Base-by-base conservation (phyloP, 148 eudicot genomes). In the Rheum nobile region DNA sequence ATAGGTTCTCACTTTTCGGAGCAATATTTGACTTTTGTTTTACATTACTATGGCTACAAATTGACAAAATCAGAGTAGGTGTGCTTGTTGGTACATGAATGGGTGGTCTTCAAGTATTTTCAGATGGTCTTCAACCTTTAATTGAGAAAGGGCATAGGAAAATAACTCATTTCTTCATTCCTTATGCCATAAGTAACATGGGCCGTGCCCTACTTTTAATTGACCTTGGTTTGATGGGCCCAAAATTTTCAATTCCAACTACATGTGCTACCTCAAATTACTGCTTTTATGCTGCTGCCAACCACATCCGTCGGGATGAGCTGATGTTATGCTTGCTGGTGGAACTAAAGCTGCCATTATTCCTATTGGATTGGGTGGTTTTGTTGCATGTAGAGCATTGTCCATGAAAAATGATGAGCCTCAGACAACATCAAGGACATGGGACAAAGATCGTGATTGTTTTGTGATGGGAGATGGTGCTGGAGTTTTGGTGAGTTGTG, bases 381-480 rank as follows among this genome's bases (percentile, higher is more conserved):
- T 93, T 76, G 98, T 91, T 68, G 98, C 98, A 12, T 93, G 98
- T 77, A 91, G 98, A 75, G 98, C 98, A 72, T 79, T 93, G 78
- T 91, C 97, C 37, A 97, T 89, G 82, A 89, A 97, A 83, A 93
- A 93, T 61, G 97, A 91, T 81, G 97, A 91, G 47, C 98, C 98
- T 19, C 81, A 85, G 75, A 91, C 92, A 68, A 97, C 98, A 77
- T 93, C 98, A 37, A 86, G 98, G 80, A 97, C 98, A 26, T 93
- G 98, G 98, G 98, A 93, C 86, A 85, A 88, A 80, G 91, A 82
- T n/a, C 82, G 98, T 77, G 98, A 93, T 83, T 97, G 98, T 74
- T 93, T 93, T 83, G 98, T 93, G 43, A 91, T 93, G 97, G 98
- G 98, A 48, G 98, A 93, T 88, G 98, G 98, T 46, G 85, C 92